Evolutionary conservation across 2,329 filamentous ascomycete genomes (phyloP).

Genomic region (Trichophaea hybrida): DNA sequence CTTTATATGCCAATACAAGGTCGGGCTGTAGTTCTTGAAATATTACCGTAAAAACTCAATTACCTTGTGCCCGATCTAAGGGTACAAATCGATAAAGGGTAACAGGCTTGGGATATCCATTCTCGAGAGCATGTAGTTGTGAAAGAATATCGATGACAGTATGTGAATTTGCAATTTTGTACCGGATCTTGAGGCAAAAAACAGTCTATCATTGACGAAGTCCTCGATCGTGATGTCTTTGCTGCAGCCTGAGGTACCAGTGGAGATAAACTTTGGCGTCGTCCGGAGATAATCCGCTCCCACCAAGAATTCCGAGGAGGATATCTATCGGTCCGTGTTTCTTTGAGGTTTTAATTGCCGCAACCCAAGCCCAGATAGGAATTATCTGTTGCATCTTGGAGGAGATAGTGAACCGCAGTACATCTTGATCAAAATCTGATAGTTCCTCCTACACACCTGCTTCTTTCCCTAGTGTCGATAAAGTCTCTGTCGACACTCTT

Average conservation of each 20-base stretch:
- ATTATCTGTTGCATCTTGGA: background rate
- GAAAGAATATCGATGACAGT: background rate
- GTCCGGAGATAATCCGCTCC: background rate
- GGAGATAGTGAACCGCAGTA: background rate
- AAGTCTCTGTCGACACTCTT: background rate
- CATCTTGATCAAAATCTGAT: background rate
- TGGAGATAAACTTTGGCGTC: background rate
- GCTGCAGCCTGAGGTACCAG: too few species aligned
- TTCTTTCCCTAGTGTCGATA: background rate
- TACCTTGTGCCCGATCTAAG: background rate
- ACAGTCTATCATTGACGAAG: background rate
- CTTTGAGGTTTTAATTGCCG: background rate
- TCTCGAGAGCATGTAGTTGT: background rate
- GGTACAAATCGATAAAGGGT: background rate
- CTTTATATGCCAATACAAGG: too few species aligned
- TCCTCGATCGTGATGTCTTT: background rate
- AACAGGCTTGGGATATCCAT: background rate
- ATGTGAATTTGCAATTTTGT: background rate
- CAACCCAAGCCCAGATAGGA: background rate
- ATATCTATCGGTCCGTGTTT: background rate
- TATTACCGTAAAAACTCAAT: background rate
- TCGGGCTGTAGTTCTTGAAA: background rate
- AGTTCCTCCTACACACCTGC: background rate
- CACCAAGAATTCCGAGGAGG: background rate
- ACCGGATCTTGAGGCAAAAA: background rate